Evolutionary conservation across 257 asterid genomes (phyloP).

Genomic region (Galeopsis tetrahit): DNA sequence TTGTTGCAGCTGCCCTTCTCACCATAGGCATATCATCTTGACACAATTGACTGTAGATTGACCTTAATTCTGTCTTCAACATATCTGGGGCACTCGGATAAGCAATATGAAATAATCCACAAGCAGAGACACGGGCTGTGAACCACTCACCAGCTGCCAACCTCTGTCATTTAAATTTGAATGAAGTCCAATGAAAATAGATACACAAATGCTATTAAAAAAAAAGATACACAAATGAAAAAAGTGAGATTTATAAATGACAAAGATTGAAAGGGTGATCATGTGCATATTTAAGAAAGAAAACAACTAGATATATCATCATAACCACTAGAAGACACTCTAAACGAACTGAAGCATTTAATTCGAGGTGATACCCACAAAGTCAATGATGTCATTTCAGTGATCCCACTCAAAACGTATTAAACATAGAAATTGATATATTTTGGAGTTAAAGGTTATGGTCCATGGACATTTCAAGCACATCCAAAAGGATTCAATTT

Average conservation of each 20-base stretch:
- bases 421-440: not conserved
- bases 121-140: slow-evolving; percentile 91
- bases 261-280: not conserved
- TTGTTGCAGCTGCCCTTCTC: slow-evolving; percentile 52
- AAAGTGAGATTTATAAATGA: slow-evolving; percentile 13
- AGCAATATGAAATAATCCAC: slow-evolving; percentile 89
- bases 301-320: not conserved
- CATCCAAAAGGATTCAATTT: not conserved
- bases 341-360: not conserved
- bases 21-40: slow-evolving; percentile 91
- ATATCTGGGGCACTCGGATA: slow-evolving; percentile 80
- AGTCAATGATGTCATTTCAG: not conserved
- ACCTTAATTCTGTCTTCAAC: slow-evolving; percentile 78
- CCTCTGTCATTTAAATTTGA: slow-evolving; percentile 52
- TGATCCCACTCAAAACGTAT: not conserved
- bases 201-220: not conserved
- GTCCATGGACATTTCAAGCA: not conserved
- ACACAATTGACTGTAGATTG: slow-evolving; percentile 80
- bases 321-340: slow-evolving; percentile 15
- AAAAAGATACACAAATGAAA: not conserved
- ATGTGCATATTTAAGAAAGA: slow-evolving; percentile 19
- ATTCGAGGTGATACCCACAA: slow-evolving; percentile 11
- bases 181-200: slow-evolving; percentile 21
- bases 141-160: slow-evolving; percentile 97
- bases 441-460: not conserved